These are phyloP conservation scores for Leccinum fallax DNA, from an alignment of 1,284 basidiomycete genomes.

Conservation along the genomic window DNA sequence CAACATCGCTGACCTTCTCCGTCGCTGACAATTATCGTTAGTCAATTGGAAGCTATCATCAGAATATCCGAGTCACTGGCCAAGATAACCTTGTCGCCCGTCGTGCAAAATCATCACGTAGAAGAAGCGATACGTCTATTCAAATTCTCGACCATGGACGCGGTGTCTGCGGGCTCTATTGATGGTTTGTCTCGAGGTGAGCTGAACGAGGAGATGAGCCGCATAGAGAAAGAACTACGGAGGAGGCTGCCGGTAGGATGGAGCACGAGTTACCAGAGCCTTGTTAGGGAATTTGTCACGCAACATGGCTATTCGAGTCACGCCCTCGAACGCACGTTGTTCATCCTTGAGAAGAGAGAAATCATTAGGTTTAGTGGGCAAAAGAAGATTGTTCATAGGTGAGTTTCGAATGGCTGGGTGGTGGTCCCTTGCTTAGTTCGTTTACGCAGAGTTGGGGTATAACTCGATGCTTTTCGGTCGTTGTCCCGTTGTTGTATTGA, in stretches of 20 bases:
- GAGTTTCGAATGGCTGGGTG: constrained; percentile 8
- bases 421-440: constrained; percentile 11
- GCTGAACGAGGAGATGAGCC: constrained; percentile 91
- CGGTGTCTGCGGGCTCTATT: constrained; percentile 89
- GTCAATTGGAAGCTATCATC: constrained; percentile 98
- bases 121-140: constrained; percentile 98
- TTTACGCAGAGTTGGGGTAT: constrained; percentile 35
- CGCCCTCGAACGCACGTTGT: constrained; percentile 91
- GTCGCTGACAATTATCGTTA: constrained; percentile 37
- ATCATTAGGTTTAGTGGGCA: constrained; percentile 74
- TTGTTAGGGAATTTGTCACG: constrained; percentile 95
- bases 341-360: constrained; percentile 94
- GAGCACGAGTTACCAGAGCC: constrained; percentile 93
- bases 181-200: constrained; percentile 94
- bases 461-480: background rate
- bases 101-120: constrained; percentile 92
- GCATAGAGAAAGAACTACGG: constrained; percentile 91
- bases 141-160: constrained; percentile 99
- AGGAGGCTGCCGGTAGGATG: constrained; percentile 93
- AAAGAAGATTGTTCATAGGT: constrained; percentile 60
- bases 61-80: constrained; percentile 97
- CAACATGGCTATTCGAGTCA: constrained; percentile 91
- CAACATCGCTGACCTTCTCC: background rate
- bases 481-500: background rate
- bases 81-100: constrained; percentile 88